phyloP scores from a whole-genome alignment of 345 rosid species.

The Psidium friedrichsthalianum region DNA sequence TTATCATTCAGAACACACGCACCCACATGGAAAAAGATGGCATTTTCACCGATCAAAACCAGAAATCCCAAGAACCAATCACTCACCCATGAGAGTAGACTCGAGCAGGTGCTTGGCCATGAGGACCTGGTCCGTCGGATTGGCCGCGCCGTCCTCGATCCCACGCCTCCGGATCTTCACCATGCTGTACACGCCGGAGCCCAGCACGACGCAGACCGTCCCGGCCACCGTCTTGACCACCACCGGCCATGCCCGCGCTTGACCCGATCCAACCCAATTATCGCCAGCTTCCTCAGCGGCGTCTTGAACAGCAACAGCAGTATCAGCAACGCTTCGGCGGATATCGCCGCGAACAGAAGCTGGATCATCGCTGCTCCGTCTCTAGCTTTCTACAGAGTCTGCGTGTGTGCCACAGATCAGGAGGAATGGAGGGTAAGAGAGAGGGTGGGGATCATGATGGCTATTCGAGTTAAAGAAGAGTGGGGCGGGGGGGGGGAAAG shows the following conservation, averaged over 20 bases:
- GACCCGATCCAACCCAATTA: slow-evolving; percentile 51
- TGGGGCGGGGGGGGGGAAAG: not conserved
- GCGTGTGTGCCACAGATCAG: not conserved
- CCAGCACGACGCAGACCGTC: slow-evolving; percentile 43
- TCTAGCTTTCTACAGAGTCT: not conserved
- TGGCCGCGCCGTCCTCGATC: slow-evolving; percentile 36
- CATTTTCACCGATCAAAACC: not conserved
- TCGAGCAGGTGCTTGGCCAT: slow-evolving; percentile 70
- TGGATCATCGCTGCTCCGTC: slow-evolving; percentile 39
- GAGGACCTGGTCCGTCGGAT: slow-evolving; percentile 86
- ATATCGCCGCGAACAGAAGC: slow-evolving; percentile 45
- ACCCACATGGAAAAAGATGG: not conserved
- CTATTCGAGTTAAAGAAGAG: not conserved
- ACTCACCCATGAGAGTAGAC: slow-evolving; percentile 83
- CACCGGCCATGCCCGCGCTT: slow-evolving; percentile 89
- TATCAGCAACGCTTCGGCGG: slow-evolving; percentile 52
- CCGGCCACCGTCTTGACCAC: slow-evolving; percentile 68
- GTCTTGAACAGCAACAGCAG: slow-evolving; percentile 54
- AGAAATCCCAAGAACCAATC: not conserved
- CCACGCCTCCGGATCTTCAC: slow-evolving; percentile 53
- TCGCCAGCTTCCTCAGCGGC: slow-evolving; percentile 71
- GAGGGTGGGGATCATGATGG: not conserved
- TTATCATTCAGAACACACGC: not conserved
- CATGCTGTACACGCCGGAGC: slow-evolving; percentile 51
- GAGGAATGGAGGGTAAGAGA: not conserved